Evolutionary conservation across 1,139 yeast species (phyloP).

Genomic region (Komagataea norvegica): DNA sequence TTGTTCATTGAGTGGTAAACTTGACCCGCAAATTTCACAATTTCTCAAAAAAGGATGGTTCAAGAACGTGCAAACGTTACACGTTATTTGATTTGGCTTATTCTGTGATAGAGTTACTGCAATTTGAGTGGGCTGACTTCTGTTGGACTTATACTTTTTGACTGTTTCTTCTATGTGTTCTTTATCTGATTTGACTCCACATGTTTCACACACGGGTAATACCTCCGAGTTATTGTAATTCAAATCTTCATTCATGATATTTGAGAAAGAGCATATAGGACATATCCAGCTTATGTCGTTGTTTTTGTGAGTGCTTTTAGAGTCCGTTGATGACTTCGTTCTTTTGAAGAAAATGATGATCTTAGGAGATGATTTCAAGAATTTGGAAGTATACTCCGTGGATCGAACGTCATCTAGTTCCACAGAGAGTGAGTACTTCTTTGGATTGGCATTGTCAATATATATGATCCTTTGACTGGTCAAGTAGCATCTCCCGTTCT

Average conservation of each 20-base stretch:
- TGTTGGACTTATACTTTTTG: slow-evolving; percentile 5
- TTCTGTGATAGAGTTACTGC: background rate
- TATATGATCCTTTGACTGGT: slow-evolving; percentile 72
- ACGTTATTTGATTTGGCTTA: slow-evolving; percentile 38
- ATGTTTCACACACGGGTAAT: slow-evolving; percentile 62
- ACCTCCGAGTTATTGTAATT: slow-evolving; percentile 31
- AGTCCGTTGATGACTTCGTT: slow-evolving; percentile 10
- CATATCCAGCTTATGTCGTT: slow-evolving; percentile 56
- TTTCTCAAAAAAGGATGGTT: slow-evolving; percentile 74
- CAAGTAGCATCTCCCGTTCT: slow-evolving; percentile 72
- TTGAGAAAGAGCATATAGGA: slow-evolving; percentile 74
- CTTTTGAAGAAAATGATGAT: slow-evolving; percentile 40
- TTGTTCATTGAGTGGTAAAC: slow-evolving; percentile 35
- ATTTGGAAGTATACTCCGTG: slow-evolving; percentile 52
- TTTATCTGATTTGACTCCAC: slow-evolving; percentile 60
- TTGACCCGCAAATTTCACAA: slow-evolving; percentile 87
- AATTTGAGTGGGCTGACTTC: background rate
- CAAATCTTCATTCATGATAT: slow-evolving; percentile 39
- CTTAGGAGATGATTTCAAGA: slow-evolving; percentile 77
- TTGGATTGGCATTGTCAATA: slow-evolving; percentile 49
- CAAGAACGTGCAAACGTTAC: slow-evolving; percentile 79
- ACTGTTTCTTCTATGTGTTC: slow-evolving; percentile 29
- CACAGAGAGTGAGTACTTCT: slow-evolving; percentile 44
- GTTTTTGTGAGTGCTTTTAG: slow-evolving; percentile 4
- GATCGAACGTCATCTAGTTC: slow-evolving; percentile 42